A percentile compares a stretch with the other conserved stretches of the same genome.
Conservation (phyloP, 768 basidiomycete species). For the Phlegmacium glaucopus region DNA sequence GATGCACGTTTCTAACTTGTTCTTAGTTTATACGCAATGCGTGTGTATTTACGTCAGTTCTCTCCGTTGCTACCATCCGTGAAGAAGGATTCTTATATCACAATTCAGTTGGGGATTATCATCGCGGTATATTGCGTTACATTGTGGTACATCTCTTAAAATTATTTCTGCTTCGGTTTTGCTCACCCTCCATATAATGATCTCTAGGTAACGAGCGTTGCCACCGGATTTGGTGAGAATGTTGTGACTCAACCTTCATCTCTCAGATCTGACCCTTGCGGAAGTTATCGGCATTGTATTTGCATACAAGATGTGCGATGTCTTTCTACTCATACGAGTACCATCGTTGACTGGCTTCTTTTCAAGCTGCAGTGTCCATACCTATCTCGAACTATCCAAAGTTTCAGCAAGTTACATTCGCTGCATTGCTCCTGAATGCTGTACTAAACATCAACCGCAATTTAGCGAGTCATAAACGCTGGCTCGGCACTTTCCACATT, state of each 20-base stretch:
- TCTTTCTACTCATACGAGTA: neutral
- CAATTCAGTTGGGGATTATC: conserved; percentile 19
- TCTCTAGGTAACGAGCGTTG: conserved; percentile 15
- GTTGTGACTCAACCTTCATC: neutral
- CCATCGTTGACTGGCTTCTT: neutral
- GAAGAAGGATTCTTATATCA: neutral
- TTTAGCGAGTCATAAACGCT: conserved; percentile 39
- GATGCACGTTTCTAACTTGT: neutral
- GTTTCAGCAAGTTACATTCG: conserved; percentile 28
- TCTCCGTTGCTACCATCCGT: neutral
- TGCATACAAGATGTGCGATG: conserved; percentile 33
- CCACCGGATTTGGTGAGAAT: conserved; percentile 36
- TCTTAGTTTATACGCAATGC: conserved; percentile 38
- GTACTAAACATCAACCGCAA: neutral
- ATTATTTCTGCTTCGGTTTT: no score
- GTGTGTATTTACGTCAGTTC: conserved; percentile 45
- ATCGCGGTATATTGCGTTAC: conserved; percentile 24
- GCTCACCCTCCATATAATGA: no score
- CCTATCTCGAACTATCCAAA: conserved; percentile 25
- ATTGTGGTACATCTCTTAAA: conserved; percentile 13
- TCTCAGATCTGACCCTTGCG: neutral
- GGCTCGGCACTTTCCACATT: conserved; percentile 39
- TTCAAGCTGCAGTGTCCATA: conserved; percentile 28
- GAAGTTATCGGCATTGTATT: conserved; percentile 23
- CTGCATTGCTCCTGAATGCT: neutral